Evolutionary conservation across 805 yeast genomes (phyloP).

Genomic region (Hanseniaspora lindneri): DNA sequence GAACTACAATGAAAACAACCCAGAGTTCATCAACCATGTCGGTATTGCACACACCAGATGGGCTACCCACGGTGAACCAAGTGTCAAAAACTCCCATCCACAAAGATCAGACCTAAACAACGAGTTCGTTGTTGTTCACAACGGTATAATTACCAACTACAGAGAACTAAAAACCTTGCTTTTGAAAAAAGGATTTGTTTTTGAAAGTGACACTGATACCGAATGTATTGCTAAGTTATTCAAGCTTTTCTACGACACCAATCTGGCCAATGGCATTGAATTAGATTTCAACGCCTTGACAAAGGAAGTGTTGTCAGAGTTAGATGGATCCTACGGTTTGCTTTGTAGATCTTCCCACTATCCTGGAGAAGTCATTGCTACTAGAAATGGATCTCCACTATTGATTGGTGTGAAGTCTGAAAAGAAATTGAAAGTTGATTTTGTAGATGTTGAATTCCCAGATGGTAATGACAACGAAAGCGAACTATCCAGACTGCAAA

Average conservation of each 20-base stretch:
- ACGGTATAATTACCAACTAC: conserved; percentile 95
- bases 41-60: conserved; percentile 99
- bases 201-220: conserved; percentile 91
- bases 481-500: conserved; percentile 9
- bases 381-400: conserved; percentile 96
- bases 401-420: conserved; percentile 95
- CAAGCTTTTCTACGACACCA: conserved; percentile 77
- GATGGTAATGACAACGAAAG: conserved; percentile 34
- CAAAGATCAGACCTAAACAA: conserved; percentile 74
- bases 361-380: conserved; percentile 92
- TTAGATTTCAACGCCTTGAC: conserved; percentile 85
- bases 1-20: conserved; percentile 24
- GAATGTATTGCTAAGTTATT: conserved; percentile 94
- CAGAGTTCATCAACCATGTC: conserved; percentile 71
- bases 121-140: conserved; percentile 89
- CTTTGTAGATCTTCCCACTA: conserved; percentile 82
- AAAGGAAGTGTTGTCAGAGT: conserved; percentile 79
- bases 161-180: conserved; percentile 80
- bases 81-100: conserved; percentile 82
- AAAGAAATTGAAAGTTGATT: conserved; percentile 88
- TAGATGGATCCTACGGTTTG: conserved; percentile 96
- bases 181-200: conserved; percentile 61
- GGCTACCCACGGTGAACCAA: conserved; percentile 98
- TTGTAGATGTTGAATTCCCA: conserved; percentile 95
- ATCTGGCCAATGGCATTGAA: conserved; percentile 56